Evolutionary conservation across 352 stramenopile genomes (phyloP), one percentile per base, ranked within the genome.

Genomic region (Phytophthora meadii): DNA sequence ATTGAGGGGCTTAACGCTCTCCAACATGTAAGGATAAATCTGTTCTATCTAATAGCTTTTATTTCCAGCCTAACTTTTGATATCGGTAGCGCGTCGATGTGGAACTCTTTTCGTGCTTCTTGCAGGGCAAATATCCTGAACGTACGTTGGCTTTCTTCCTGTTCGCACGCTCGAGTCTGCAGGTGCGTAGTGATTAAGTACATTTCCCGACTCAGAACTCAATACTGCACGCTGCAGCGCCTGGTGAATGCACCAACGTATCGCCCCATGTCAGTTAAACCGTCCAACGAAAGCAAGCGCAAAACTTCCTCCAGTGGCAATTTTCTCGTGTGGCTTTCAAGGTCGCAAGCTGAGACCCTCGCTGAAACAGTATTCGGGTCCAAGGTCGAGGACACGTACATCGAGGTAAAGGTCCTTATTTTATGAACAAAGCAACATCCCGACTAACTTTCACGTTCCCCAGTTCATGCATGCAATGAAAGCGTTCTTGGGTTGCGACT

Each of bases 71-170:
- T 22, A 24, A 61, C 10, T 36, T 9, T 34, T 34, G 0, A 3
- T 14, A 10, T 36, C 24, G 37, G 3, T 28, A 88, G 54, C 66
- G 74, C 11, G 54, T 84, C 15, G 85, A 93, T 30, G 71, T 86
- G 8, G 77, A 88, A 46, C 67, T 87, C 15, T 92, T 93, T 56
- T 65, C 72, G 5, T 71, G 69, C 11, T 90, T 93, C 58, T 49
- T 93, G 32, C 70, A 83, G 50, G 81, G 76, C 2, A 76, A 70
- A 22, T 83, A 87, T 46, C 56, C 69, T n/a, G 70, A 81, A n/a
- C 36, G 42, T 15, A 76, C 73, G 4, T 44, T 93, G 2, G 22
- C 49, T 1, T 93, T 90, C 61, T 92, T 85, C 51, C 61, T 93
- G 12, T 74, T 70, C 25, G 65, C 79, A 5, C 70, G 85, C n/a